Evolutionary conservation across 805 yeast species (phyloP).

Genomic region (Lipomyces yamanashiensis): DNA sequence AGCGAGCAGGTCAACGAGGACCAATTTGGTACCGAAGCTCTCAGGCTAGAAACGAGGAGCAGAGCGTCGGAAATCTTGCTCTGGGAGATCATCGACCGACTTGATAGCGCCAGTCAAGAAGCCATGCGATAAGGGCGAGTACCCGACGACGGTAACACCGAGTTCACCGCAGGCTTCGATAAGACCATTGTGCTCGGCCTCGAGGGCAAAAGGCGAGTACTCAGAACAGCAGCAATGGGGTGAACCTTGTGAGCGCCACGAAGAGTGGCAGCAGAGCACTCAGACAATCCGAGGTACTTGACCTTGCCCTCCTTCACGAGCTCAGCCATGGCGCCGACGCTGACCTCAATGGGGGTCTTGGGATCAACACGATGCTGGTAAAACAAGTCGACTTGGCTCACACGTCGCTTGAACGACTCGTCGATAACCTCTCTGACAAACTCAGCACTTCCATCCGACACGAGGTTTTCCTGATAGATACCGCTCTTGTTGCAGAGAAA

Average conservation of each 20-base stretch:
- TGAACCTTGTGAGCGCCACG: conserved; percentile 58
- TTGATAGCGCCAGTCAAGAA: conserved; percentile 67
- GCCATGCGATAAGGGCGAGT: conserved; percentile 85
- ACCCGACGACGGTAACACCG: conserved; percentile 71
- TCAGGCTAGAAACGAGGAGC: conserved; percentile 66
- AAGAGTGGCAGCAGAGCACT: conserved; percentile 67
- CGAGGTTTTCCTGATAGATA: conserved; percentile 44
- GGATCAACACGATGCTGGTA: conserved; percentile 75
- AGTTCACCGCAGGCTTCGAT: conserved; percentile 61
- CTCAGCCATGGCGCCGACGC: conserved; percentile 60
- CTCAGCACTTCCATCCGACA: conserved; percentile 28
- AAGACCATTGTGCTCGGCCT: conserved; percentile 65
- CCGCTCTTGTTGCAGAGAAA: conserved; percentile 69
- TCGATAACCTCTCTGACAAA: conserved; percentile 25
- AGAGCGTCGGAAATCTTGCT: conserved; percentile 60
- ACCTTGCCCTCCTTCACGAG: conserved; percentile 66
- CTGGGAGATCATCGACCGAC: conserved; percentile 51
- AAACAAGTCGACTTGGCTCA: conserved; percentile 55
- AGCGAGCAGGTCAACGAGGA: conserved; percentile 55
- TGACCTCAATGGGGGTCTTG: conserved; percentile 60
- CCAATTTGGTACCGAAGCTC: conserved; percentile 58
- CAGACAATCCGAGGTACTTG: conserved; percentile 75
- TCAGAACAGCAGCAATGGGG: conserved; percentile 75
- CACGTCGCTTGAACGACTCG: conserved; percentile 23
- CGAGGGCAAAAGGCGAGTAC: conserved; percentile 70